Evolutionary conservation across 495 filamentous ascomycete genomes (phyloP).

Genomic region (Tuber umbilicatum): DNA sequence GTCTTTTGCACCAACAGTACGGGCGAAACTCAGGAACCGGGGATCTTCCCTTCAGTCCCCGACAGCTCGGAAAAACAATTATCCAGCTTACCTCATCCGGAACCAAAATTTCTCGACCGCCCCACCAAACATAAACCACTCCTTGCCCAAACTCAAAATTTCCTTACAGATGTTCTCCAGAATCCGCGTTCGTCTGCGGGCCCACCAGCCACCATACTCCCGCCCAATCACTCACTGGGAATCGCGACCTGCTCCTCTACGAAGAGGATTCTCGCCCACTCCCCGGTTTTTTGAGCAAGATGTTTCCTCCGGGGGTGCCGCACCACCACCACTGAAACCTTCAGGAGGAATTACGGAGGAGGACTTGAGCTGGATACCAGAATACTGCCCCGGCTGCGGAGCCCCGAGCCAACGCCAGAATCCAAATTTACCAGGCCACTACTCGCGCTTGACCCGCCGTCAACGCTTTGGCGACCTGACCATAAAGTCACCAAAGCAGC

Average conservation of each 20-base stretch:
- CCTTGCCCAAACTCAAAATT: neutral
- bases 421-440: slow-evolving; percentile 71
- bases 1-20: neutral
- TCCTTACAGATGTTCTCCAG: slow-evolving; percentile 25
- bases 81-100: slow-evolving; percentile 17
- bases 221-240: neutral
- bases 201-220: neutral
- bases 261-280: slow-evolving; percentile 7
- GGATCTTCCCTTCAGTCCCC: neutral
- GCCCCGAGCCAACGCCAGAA: slow-evolving; percentile 68
- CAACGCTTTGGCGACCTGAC: slow-evolving; percentile 45
- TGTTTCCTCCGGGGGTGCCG: neutral
- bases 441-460: slow-evolving; percentile 53
- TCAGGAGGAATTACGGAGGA: neutral
- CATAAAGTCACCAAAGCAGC: slow-evolving; percentile 27
- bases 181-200: slow-evolving; percentile 7
- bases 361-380: slow-evolving; percentile 50
- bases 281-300: neutral
- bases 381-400: slow-evolving; percentile 79
- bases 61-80: slow-evolving; percentile 24
- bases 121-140: neutral
- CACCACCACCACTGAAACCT: neutral
- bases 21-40: neutral
- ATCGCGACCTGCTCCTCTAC: neutral
- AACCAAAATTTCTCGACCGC: neutral